These are phyloP conservation scores for Rhinocladiella similis DNA, from an alignment of 2,329 filamentous ascomycete species.

Conservation along the genomic window DNA sequence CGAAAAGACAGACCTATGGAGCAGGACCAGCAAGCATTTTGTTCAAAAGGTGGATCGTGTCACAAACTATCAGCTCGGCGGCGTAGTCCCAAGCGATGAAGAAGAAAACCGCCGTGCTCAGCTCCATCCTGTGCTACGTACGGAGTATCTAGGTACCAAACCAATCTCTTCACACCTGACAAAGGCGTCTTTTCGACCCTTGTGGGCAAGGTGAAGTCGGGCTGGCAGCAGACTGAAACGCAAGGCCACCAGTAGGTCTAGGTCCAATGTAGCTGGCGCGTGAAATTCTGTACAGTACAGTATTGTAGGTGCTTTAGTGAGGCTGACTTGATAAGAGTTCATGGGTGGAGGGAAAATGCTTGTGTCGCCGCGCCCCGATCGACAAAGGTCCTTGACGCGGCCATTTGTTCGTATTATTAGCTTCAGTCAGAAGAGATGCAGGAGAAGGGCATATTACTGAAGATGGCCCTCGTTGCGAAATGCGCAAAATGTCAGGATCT, in stretches of 20 bases:
- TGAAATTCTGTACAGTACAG: neutral
- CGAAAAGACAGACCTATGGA: too few species aligned
- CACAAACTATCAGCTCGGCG: too few species aligned
- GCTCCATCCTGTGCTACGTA: too few species aligned
- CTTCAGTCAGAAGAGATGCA: neutral
- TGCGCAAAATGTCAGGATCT: neutral
- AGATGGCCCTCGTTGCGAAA: neutral
- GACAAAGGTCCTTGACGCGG: slow-evolving; percentile 3
- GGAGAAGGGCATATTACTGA: neutral
- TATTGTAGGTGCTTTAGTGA: neutral
- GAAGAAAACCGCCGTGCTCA: too few species aligned
- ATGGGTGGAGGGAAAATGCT: neutral
- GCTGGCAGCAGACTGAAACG: neutral
- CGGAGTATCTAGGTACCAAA: too few species aligned
- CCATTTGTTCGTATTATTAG: neutral
- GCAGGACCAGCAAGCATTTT: too few species aligned
- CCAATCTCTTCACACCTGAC: too few species aligned
- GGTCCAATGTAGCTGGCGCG: neutral
- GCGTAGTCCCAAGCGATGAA: too few species aligned
- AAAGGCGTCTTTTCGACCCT: too few species aligned
- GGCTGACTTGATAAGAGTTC: neutral
- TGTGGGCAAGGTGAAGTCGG: neutral
- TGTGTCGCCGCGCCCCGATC: neutral
- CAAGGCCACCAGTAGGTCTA: neutral
- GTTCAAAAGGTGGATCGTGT: too few species aligned